Evolutionary conservation across 208 protist species (phyloP).

Genomic region (Zelonia costaricensis): DNA sequence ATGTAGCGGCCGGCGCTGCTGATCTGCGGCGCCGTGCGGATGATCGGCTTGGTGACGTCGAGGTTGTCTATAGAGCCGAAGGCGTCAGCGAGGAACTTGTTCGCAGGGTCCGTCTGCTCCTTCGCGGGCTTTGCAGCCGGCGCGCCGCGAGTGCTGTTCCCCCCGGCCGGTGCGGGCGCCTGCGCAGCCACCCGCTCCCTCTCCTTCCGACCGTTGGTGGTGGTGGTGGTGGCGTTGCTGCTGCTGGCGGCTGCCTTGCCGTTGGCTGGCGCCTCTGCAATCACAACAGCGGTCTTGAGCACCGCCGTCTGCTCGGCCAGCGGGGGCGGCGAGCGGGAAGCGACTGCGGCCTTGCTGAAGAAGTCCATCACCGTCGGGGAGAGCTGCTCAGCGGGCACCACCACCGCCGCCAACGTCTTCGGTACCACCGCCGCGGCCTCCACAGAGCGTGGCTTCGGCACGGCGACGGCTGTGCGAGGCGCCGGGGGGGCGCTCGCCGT

Average conservation of each 20-base stretch:
- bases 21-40: slow-evolving; percentile 58
- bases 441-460: slow-evolving; percentile 26
- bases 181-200: no score
- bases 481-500: neutral
- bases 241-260: slow-evolving; percentile 1
- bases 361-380: slow-evolving; percentile 50
- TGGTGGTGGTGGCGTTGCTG: neutral
- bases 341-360: slow-evolving; percentile 22
- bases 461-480: slow-evolving; percentile 1
- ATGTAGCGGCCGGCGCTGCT: slow-evolving; percentile 63
- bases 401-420: neutral
- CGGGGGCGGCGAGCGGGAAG: slow-evolving; percentile 12
- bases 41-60: slow-evolving; percentile 54
- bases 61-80: slow-evolving; percentile 62
- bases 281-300: slow-evolving; percentile 15
- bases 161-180: no score
- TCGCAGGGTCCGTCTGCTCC: slow-evolving; percentile 12
- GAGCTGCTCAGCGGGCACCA: slow-evolving; percentile 26
- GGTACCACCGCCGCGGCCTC: neutral
- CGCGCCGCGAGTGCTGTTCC: no score
- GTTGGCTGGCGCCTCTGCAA: neutral
- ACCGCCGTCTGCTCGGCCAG: slow-evolving; percentile 4
- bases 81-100: slow-evolving; percentile 29
- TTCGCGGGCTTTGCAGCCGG: slow-evolving; percentile 1
- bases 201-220: no score